phyloP scores from a whole-genome alignment of 2,329 filamentous ascomycete genomes.

The Fusarium chlamydosporum region DNA sequence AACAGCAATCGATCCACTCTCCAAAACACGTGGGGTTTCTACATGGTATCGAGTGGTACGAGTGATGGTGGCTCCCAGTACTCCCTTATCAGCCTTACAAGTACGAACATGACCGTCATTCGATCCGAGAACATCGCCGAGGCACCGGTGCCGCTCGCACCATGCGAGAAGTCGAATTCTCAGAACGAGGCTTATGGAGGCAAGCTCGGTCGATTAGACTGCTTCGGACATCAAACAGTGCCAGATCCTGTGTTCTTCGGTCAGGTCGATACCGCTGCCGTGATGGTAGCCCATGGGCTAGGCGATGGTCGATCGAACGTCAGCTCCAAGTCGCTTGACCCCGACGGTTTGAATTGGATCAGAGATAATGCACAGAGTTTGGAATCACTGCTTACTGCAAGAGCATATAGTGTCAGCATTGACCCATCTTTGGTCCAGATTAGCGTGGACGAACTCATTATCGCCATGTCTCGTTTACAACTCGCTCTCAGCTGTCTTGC shows the following conservation, averaged over 20 bases:
- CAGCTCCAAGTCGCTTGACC: conserved; percentile 30
- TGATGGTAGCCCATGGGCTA: conserved; percentile 23
- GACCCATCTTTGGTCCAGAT: conserved; percentile 31
- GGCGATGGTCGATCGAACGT: conserved; percentile 30
- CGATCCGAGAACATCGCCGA: conserved; percentile 23
- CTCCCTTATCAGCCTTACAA: conserved; percentile 19
- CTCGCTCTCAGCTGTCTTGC: conserved; percentile 25
- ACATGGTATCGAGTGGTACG: neutral
- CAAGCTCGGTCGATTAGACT: conserved; percentile 24
- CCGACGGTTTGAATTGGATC: conserved; percentile 17
- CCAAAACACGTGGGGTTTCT: conserved; percentile 24
- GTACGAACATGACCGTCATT: conserved; percentile 38
- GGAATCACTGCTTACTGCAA: conserved; percentile 6
- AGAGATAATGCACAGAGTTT: neutral
- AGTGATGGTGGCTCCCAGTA: neutral
- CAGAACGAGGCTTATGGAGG: conserved; percentile 42
- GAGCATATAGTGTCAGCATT: conserved; percentile 29
- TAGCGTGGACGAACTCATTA: conserved; percentile 32
- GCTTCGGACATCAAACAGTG: neutral
- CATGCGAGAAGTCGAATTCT: conserved; percentile 16
- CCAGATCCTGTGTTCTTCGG: conserved; percentile 21
- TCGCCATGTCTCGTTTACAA: conserved; percentile 36
- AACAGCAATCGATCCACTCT: conserved; percentile 16
- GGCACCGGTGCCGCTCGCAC: conserved; percentile 13
- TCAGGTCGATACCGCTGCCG: conserved; percentile 38